Percentiles rank a stretch among this genome's conserved stretches.
These are phyloP conservation scores for Rhizopogon vesiculosus DNA, from an alignment of 768 basidiomycete species.

Conservation along the genomic window DNA sequence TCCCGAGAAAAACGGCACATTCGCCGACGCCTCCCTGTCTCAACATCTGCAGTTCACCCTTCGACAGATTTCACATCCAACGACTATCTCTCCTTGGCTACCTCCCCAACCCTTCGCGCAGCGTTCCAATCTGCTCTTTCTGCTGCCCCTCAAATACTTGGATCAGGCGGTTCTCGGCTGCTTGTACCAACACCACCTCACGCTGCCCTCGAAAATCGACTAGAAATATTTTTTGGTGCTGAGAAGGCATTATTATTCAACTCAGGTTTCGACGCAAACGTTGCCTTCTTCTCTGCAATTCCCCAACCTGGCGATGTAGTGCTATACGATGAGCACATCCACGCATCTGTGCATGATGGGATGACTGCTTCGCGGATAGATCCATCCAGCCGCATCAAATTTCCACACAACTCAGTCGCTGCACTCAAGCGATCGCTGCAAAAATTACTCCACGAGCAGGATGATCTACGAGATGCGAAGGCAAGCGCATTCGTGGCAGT, in stretches of 20 bases:
- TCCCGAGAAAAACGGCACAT: slow-evolving; percentile 55
- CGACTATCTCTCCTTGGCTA: slow-evolving; percentile 84
- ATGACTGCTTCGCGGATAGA: slow-evolving; percentile 59
- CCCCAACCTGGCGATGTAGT: slow-evolving; percentile 82
- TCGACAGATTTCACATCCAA: slow-evolving; percentile 79
- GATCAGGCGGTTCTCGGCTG: slow-evolving; percentile 85
- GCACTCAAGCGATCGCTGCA: slow-evolving; percentile 43
- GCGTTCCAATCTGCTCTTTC: no score
- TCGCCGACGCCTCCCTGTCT: slow-evolving; percentile 60
- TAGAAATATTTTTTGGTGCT: slow-evolving; percentile 47
- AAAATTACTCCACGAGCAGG: slow-evolving; percentile 34
- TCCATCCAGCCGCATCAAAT: slow-evolving; percentile 36
- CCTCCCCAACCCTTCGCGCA: no score
- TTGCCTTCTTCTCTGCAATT: slow-evolving; percentile 75
- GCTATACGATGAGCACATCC: no score
- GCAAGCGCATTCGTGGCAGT: slow-evolving; percentile 72
- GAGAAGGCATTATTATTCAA: slow-evolving; percentile 80
- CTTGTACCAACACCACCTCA: slow-evolving; percentile 62
- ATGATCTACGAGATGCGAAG: slow-evolving; percentile 33
- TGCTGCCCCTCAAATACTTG: no score
- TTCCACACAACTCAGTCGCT: slow-evolving; percentile 68
- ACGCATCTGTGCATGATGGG: slow-evolving; percentile 90
- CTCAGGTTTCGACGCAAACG: slow-evolving; percentile 92
- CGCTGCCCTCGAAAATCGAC: slow-evolving; percentile 62
- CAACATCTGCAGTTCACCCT: slow-evolving; percentile 26